Evolutionary conservation across 2,329 filamentous ascomycete species (phyloP), one percentile per base, ranked within the genome.

Genomic region (Trichoderma atrobrunneum): DNA sequence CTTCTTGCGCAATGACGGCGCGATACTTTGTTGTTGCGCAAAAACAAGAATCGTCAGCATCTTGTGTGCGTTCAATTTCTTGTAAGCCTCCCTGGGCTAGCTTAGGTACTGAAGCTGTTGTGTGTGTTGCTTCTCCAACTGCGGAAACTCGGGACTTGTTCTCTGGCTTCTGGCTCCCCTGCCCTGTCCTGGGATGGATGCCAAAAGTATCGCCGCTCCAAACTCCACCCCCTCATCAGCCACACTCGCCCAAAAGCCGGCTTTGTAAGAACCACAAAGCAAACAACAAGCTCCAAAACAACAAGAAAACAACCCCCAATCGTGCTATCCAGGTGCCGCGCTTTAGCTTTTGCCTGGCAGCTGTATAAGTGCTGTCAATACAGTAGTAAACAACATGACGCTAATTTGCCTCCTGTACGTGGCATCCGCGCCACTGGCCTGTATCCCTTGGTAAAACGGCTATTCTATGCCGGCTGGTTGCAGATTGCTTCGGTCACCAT

Each of bases 91-190:
- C n/a, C 43, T 7, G 3, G 18, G 18, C 39, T 43, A 43, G 36
- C 3, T 16, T n/a, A 48, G 43, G 43, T 7, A 51, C 43, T 51
- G 43, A 5, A 24, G 10, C 43, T 60, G 26, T 26, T 26, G 54
- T 32, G 39, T 62, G 32, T 62, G 59, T 12, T 24, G 28, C 30
- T 57, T 67, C 48, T 34, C 64, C 64, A 67, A 57, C 51, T 67
- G 48, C 64, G 64, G 64, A 67, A 67, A 56, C 48, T 28, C 64
- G 64, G 64, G 51, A 67, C 51, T 24, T 57, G 30, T 57, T 51
- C 51, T 54, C 48, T 54, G 48, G 21, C 48, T 54, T 54, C 48
- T 54, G 48, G 48, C 48, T 39, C 21, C 32, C 11, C 21, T 14
- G 16, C 32, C 32, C 7, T 65, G 39, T 26, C 18, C 36, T 54